Conservation (phyloP, 306 rosid species). For the Citrullus mucosospermus region DNA sequence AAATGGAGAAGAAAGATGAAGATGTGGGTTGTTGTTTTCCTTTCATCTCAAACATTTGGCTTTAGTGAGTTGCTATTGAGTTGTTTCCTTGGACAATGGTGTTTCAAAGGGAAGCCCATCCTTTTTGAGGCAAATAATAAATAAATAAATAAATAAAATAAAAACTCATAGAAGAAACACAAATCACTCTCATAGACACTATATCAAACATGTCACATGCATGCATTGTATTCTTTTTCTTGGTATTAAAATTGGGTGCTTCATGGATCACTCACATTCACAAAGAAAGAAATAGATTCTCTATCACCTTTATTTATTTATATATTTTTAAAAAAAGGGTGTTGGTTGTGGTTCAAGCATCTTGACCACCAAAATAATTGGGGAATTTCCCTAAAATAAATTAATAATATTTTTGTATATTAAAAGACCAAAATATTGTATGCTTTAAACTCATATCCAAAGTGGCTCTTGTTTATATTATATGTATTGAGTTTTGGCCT, state of each 20-base stretch:
- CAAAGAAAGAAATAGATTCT: background rate
- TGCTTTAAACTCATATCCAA: background rate
- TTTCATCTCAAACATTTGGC: background rate
- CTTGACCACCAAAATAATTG: background rate
- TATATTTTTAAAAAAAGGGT: background rate
- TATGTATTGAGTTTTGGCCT: background rate
- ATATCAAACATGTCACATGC: constrained; percentile 5
- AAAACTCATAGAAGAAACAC: background rate
- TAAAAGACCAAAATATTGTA: background rate
- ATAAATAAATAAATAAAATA: background rate
- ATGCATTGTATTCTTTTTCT: background rate
- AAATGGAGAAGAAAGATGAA: background rate
- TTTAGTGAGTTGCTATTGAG: background rate
- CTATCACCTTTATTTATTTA: background rate
- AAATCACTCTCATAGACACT: background rate
- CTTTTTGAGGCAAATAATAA: background rate
- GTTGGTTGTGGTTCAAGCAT: background rate
- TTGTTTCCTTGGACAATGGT: background rate
- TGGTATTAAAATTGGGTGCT: background rate
- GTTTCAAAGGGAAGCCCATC: background rate
- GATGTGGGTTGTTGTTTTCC: background rate
- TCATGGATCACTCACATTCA: background rate
- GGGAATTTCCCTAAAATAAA: background rate
- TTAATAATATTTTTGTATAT: no score
- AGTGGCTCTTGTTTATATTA: background rate